Conservation (phyloP, 2,329 filamentous ascomycete species). For the Aspergillus piperis region DNA sequence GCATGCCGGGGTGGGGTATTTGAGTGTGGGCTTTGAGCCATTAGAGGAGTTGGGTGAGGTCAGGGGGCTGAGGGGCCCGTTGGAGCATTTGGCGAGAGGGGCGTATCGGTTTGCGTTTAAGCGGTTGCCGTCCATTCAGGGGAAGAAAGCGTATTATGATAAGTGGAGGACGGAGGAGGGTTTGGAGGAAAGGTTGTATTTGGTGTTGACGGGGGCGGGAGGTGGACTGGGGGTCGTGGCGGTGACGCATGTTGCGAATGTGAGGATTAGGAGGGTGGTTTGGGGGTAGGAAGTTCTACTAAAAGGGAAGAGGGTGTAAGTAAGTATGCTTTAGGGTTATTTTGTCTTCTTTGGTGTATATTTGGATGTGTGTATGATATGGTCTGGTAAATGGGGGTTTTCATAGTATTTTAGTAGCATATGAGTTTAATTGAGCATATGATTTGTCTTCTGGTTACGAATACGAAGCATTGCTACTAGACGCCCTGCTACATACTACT, state of each 20-base stretch:
- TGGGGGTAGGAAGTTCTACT: not conserved
- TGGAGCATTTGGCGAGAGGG: constrained; percentile 32
- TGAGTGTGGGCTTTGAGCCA: constrained; percentile 45
- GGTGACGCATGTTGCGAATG: constrained; percentile 43
- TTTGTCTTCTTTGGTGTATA: not conserved
- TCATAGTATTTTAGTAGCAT: too few species aligned
- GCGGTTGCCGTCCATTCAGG: constrained; percentile 34
- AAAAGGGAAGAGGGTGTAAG: not conserved
- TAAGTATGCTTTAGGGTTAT: not conserved
- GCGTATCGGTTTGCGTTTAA: constrained; percentile 36
- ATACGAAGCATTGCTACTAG: too few species aligned
- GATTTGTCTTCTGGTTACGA: too few species aligned
- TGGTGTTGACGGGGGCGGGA: constrained; percentile 40
- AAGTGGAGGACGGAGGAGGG: constrained; percentile 40
- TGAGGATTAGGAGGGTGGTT: constrained; percentile 33
- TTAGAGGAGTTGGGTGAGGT: constrained; percentile 34
- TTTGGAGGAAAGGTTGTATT: constrained; percentile 35
- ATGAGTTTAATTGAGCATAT: too few species aligned
- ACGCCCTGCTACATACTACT: too few species aligned
- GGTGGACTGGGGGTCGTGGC: constrained; percentile 35
- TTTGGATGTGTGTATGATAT: too few species aligned
- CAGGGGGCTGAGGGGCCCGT: constrained; percentile 30
- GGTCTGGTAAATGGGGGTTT: too few species aligned
- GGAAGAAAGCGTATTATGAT: constrained; percentile 45
- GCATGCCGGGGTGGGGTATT: constrained; percentile 34